phyloP scores from a whole-genome alignment of 2,329 filamentous ascomycete genomes.

The Mycogone perniciosa region DNA sequence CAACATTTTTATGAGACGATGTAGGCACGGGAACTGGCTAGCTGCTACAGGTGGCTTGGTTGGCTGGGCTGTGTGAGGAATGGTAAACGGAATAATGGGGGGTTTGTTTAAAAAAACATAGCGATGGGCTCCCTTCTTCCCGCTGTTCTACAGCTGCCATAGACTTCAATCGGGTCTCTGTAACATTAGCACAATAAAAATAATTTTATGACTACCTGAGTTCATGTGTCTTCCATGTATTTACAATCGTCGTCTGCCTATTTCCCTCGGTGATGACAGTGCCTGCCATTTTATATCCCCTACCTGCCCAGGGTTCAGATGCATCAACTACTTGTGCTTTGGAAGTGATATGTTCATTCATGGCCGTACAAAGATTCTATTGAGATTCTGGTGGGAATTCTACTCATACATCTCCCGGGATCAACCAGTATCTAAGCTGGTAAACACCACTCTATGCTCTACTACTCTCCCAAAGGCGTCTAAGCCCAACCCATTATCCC shows the following conservation, averaged over 20 bases:
- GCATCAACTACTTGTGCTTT: no score
- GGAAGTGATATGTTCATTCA: no score
- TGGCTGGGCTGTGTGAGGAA: constrained; percentile 14
- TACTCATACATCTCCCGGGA: background rate
- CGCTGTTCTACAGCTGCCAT: constrained; percentile 26
- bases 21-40: constrained; percentile 9
- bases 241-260: background rate
- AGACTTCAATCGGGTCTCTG: constrained; percentile 30
- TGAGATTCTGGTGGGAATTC: background rate
- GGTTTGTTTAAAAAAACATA: constrained; percentile 6
- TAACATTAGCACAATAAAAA: constrained; percentile 25
- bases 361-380: background rate
- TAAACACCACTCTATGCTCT: background rate
- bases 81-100: constrained; percentile 7
- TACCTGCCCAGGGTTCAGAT: no score
- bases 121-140: constrained; percentile 16
- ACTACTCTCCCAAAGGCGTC: background rate
- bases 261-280: no score
- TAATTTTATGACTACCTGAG: background rate
- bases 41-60: constrained; percentile 12
- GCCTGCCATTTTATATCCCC: no score
- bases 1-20: background rate
- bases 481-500: background rate
- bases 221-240: background rate
- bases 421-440: background rate